Percentiles rank a stretch among this genome's conserved stretches.
phyloP scores from a whole-genome alignment of 208 protist genomes.

The Phytomonas serpens region DNA sequence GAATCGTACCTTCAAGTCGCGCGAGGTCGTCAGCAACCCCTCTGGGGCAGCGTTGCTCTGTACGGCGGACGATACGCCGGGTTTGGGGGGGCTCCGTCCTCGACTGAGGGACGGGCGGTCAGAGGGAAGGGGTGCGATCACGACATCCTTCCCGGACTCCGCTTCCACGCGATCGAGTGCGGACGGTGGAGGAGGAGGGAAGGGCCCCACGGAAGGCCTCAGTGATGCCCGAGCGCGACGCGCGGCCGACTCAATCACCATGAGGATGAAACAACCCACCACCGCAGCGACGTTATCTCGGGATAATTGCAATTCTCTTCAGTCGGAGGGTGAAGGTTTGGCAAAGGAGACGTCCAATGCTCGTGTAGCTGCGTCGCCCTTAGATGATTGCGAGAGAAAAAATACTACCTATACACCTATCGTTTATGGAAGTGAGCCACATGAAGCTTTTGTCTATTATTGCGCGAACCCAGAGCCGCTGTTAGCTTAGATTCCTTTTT shows the following conservation, averaged over 20 bases:
- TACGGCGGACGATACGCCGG: neutral
- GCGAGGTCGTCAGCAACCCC: slow-evolving; percentile 25
- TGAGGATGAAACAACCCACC: neutral
- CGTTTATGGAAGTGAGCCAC: slow-evolving; percentile 14
- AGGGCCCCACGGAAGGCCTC: neutral
- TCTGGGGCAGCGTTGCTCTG: slow-evolving; percentile 19
- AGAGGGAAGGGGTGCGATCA: neutral
- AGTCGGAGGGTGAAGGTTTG: neutral
- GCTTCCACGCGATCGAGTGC: neutral
- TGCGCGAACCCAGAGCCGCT: slow-evolving; percentile 50
- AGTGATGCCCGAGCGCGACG: neutral
- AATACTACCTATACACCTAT: neutral
- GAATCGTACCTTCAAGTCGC: slow-evolving; percentile 27
- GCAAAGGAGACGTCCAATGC: neutral
- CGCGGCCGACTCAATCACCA: neutral
- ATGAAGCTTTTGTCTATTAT: slow-evolving; percentile 57
- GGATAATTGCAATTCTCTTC: neutral
- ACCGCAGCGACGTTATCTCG: neutral
- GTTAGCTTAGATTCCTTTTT: slow-evolving; percentile 5
- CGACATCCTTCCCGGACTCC: neutral
- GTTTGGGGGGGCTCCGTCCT: neutral
- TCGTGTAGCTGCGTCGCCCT: neutral
- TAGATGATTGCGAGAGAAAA: neutral
- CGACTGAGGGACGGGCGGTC: neutral
- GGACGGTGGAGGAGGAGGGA: neutral